These are phyloP conservation scores for Gorgonomyces haynaldii DNA, from an alignment of 192 early-diverging fungal species.

Conservation along the genomic window DNA sequence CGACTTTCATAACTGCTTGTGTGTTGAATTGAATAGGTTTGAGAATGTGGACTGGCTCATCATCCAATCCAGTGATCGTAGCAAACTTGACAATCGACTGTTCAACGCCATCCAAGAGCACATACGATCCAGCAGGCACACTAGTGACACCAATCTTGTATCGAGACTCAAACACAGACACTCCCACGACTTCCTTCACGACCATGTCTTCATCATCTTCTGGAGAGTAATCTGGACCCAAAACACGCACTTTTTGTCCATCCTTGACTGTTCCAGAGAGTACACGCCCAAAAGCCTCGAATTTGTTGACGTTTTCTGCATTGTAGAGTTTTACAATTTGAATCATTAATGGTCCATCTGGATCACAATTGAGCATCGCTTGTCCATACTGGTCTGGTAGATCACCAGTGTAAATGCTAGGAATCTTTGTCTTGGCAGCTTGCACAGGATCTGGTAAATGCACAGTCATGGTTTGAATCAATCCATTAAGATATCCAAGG, in stretches of 20 bases:
- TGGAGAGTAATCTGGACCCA: constrained; percentile 83
- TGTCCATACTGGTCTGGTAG: constrained; percentile 14
- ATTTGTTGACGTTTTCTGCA: constrained; percentile 68
- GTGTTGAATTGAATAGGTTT: constrained; percentile 73
- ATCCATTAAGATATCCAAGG: constrained; percentile 74
- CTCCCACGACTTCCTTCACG: constrained; percentile 56
- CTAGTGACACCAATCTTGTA: constrained; percentile 73
- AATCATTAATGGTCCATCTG: constrained; percentile 86
- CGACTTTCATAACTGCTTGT: constrained; percentile 81
- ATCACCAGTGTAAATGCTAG: constrained; percentile 38
- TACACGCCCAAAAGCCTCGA: constrained; percentile 89
- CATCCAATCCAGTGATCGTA: constrained; percentile 67
- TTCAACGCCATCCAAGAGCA: constrained; percentile 86
- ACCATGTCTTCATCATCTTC: constrained; percentile 97
- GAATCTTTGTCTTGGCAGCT: constrained; percentile 46
- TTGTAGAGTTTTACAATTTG: constrained; percentile 88
- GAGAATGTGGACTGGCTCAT: constrained; percentile 74
- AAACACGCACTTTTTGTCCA: constrained; percentile 73
- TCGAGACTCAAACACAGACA: constrained; percentile 73
- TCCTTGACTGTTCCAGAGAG: constrained; percentile 72
- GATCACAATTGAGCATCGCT: constrained; percentile 68
- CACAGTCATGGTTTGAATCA: constrained; percentile 79
- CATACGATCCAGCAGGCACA: constrained; percentile 79
- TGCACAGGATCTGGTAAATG: constrained; percentile 72
- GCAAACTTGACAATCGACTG: constrained; percentile 88